Conservation (phyloP, 2,329 filamentous ascomycete species). For the Pezicula carpinea region DNA sequence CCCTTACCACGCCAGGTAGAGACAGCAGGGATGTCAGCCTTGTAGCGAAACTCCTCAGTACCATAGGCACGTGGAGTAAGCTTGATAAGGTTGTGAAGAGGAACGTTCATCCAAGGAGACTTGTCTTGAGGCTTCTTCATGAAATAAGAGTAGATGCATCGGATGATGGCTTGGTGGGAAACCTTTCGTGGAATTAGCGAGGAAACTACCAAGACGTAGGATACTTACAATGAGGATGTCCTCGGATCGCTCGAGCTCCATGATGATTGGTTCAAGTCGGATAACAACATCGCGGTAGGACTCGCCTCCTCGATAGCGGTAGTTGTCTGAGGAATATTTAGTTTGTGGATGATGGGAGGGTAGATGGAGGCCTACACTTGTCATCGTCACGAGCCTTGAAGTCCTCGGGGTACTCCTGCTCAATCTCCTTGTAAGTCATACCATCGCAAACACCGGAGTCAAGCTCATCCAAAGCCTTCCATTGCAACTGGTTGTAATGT, state of each 20-base stretch:
- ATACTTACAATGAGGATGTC: conserved; percentile 77
- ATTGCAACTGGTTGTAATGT: conserved; percentile 90
- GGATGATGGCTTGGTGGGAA: conserved; percentile 92
- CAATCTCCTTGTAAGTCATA: conserved; percentile 83
- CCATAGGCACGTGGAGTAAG: conserved; percentile 91
- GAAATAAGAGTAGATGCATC: conserved; percentile 98
- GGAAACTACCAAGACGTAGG: neutral
- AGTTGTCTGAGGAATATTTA: conserved; percentile 61
- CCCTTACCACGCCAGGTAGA: conserved; percentile 96
- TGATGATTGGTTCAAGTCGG: conserved; percentile 96
- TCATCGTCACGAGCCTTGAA: conserved; percentile 94
- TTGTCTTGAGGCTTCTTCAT: conserved; percentile 93
- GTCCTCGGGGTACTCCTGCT: conserved; percentile 85
- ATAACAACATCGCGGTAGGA: conserved; percentile 92
- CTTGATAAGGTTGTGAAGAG: conserved; percentile 93
- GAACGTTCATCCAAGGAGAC: conserved; percentile 98
- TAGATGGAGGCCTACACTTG: conserved; percentile 51
- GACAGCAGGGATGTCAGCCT: conserved; percentile 90
- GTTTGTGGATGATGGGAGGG: neutral
- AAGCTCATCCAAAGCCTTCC: conserved; percentile 97
- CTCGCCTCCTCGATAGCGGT: conserved; percentile 94
- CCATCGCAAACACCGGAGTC: conserved; percentile 96
- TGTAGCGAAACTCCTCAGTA: conserved; percentile 82
- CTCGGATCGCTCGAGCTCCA: conserved; percentile 94
- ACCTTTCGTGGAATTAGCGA: conserved; percentile 32